Percentiles rank a stretch among this genome's conserved stretches.
Evolutionary conservation across 2,329 filamentous ascomycete species (phyloP).

Genomic region (Byssoonygena ceratinophila): DNA sequence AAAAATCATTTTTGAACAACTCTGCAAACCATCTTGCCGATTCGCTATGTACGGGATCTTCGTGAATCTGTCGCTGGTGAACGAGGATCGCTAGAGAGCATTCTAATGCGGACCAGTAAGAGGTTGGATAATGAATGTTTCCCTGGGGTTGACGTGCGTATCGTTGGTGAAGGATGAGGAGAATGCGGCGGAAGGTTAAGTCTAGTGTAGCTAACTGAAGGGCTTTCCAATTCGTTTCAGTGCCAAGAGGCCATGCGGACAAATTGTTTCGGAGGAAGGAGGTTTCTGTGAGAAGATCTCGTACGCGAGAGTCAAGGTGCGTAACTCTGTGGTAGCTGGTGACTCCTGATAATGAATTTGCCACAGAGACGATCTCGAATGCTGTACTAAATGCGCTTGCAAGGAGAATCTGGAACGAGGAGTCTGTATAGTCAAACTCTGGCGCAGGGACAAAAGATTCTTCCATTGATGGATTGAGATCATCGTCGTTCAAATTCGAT

Average conservation of each 20-base stretch:
- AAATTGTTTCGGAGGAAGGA: conserved; percentile 5
- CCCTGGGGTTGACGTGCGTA: conserved; percentile 21
- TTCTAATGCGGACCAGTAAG: conserved; percentile 27
- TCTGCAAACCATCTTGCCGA: conserved; percentile 17
- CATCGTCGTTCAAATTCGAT: conserved; percentile 33
- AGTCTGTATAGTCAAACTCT: conserved; percentile 24
- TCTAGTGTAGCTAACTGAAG: conserved; percentile 19
- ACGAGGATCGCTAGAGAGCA: conserved; percentile 24
- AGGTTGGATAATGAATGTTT: conserved; percentile 19
- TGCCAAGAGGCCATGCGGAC: not conserved
- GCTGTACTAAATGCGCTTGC: conserved; percentile 20
- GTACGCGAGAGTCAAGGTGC: conserved; percentile 14
- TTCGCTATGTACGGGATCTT: conserved; percentile 13
- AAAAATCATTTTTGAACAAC: conserved; percentile 19
- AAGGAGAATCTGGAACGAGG: conserved; percentile 28
- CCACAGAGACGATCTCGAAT: conserved; percentile 15
- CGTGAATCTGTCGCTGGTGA: conserved; percentile 22
- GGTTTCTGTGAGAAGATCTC: conserved; percentile 12
- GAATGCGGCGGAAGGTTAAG: conserved; percentile 24
- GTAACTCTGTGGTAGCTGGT: conserved; percentile 15
- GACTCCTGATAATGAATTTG: conserved; percentile 15
- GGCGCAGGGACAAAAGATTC: not conserved
- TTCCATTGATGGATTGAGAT: conserved; percentile 24
- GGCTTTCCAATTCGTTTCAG: conserved; percentile 12
- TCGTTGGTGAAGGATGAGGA: conserved; percentile 23